phyloP scores from a whole-genome alignment of 345 rosid species.

The Orychophragmus violaceus region DNA sequence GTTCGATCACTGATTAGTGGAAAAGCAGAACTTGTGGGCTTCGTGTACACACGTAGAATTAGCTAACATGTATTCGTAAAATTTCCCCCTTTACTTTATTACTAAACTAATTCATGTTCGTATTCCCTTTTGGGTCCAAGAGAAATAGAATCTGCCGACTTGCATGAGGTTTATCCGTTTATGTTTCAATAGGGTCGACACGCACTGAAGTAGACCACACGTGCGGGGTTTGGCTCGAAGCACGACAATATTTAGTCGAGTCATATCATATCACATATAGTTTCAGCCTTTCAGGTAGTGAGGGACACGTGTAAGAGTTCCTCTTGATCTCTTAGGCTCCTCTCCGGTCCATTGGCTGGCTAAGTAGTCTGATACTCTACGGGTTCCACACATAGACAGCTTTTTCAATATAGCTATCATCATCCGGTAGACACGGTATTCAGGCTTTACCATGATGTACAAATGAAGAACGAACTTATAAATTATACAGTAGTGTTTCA shows the following conservation, averaged over 20 bases:
- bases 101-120: neutral
- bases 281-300: neutral
- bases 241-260: constrained; percentile 9
- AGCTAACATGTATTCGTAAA: neutral
- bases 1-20: constrained; percentile 8
- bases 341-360: constrained; percentile 1
- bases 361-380: neutral
- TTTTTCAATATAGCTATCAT: neutral
- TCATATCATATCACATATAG: constrained; percentile 10
- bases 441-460: neutral
- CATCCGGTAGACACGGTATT: neutral
- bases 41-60: constrained; percentile 20
- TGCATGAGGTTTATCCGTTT: constrained; percentile 4
- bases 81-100: neutral
- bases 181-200: neutral
- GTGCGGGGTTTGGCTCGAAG: constrained; percentile 22
- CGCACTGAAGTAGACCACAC: constrained; percentile 2
- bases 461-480: too few species aligned
- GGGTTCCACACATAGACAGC: neutral
- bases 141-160: constrained; percentile 21
- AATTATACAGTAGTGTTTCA: too few species aligned
- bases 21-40: constrained; percentile 22
- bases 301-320: constrained; percentile 10
- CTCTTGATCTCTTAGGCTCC: neutral
- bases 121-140: neutral